Base-by-base conservation (phyloP, 2,329 filamentous ascomycete genomes). In the Aspergillus quadrilineatus region DNA sequence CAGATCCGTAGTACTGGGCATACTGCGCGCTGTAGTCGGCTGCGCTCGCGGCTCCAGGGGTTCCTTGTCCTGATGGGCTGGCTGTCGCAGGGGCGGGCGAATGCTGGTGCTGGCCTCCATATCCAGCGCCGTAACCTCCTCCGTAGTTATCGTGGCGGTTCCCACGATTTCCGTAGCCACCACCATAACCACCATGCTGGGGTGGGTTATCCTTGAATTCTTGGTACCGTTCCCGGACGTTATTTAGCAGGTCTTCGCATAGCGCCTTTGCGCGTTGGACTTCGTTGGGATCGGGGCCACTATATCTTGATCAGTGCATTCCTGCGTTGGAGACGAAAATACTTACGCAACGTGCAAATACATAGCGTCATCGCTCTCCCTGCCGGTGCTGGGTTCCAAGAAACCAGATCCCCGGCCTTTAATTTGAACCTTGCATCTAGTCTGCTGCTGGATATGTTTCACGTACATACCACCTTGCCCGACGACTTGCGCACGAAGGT, bases 401-500 rank as follows among this genome's bases (percentile, higher is more conserved):
- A 96, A 99, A 12, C 94, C 94, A 52, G 92, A 97, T 39, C 92
- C 92, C 61, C 90, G 90, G 15, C 94, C 94, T 73, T 99, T 99
- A 78, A 99, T 99, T 74, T 99, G 94, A 28, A 99, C 94, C 65
- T 93, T 90, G 73, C 94, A 97, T 60, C 90, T 85, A 12, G 94
- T 97, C 75, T 96, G 92, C 70, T 92, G 87, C 75, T 97, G 94
- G 63, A 99, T 97, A 70, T 97, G 93, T 76, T 99, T 99, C 59
- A 99, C 94, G 70, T 97, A 97, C 43, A 90, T 89, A 58, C 94
- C 94, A 32, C 92, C 92, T 65, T 93, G 89, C 49, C 94, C 94
- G 53, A 99, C 94, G 46, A 99, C 93, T 72, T 97, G 92, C 51
- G 94, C 94, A 61, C 94, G 89, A 47, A 99, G 80, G 70, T 99